These are phyloP conservation scores for Fusarium sp. DNA, from an alignment of 2,329 filamentous ascomycete genomes.

Conservation along the genomic window DNA sequence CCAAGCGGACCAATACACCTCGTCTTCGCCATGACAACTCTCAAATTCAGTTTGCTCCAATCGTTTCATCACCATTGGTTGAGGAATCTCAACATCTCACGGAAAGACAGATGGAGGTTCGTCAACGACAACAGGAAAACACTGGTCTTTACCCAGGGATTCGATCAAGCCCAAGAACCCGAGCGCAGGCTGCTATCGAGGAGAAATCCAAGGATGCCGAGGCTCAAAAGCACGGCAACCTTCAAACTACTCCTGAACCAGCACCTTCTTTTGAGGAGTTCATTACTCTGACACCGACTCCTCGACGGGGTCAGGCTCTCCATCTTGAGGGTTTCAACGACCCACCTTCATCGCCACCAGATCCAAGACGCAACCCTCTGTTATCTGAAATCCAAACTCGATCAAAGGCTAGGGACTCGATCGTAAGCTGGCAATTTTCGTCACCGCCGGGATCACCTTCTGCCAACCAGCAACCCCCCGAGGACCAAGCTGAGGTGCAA, in stretches of 20 bases:
- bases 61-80: constrained; percentile 67
- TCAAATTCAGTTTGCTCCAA: constrained; percentile 80
- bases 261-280: constrained; percentile 63
- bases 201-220: constrained; percentile 31
- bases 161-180: constrained; percentile 62
- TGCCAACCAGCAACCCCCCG: constrained; percentile 47
- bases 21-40: constrained; percentile 83
- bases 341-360: constrained; percentile 70
- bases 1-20: constrained; percentile 57
- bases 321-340: constrained; percentile 65
- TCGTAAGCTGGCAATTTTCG: constrained; percentile 67
- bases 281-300: constrained; percentile 72
- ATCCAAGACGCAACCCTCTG: constrained; percentile 66
- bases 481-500: constrained; percentile 22
- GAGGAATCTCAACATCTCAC: constrained; percentile 81
- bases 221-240: constrained; percentile 40
- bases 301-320: constrained; percentile 66
- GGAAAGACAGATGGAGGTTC: constrained; percentile 82
- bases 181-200: constrained; percentile 40
- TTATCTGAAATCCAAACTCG: constrained; percentile 65
- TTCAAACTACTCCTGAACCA: constrained; percentile 62
- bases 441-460: constrained; percentile 68
- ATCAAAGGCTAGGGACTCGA: constrained; percentile 53
- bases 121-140: constrained; percentile 77
- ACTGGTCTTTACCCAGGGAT: constrained; percentile 77